phyloP scores from a whole-genome alignment of 257 asterid genomes.

The Solanum gracilifrons region DNA sequence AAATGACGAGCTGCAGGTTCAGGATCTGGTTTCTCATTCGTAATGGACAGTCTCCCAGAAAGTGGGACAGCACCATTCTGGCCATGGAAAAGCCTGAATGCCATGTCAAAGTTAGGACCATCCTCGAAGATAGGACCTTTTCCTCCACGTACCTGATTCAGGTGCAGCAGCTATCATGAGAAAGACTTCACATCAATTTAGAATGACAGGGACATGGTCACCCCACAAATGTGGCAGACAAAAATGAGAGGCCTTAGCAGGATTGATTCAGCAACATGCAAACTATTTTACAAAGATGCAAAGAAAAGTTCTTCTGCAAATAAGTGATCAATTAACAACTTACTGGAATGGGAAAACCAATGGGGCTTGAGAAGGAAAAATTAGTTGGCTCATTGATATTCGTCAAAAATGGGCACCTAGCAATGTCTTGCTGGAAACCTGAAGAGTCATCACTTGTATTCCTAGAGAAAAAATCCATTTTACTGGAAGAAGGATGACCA shows the following conservation, averaged over 20 bases:
- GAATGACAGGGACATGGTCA: background rate
- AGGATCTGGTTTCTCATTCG: conserved; percentile 30
- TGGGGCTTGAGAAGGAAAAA: conserved; percentile 60
- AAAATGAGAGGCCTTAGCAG: background rate
- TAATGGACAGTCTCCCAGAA: conserved; percentile 38
- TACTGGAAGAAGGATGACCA: conserved; percentile 27
- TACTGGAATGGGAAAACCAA: conserved; percentile 53
- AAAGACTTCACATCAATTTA: background rate
- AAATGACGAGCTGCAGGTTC: conserved; percentile 45
- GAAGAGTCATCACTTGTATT: conserved; percentile 44
- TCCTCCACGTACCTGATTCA: conserved; percentile 39
- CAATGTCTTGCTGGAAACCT: conserved; percentile 39
- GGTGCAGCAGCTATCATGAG: background rate
- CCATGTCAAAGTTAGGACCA: conserved; percentile 83
- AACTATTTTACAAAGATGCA: background rate
- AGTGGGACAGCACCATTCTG: conserved; percentile 90
- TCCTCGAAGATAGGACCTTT: conserved; percentile 96
- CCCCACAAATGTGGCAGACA: background rate
- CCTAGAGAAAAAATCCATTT: conserved; percentile 61
- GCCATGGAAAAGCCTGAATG: conserved; percentile 92
- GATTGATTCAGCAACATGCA: background rate
- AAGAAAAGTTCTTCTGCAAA: background rate
- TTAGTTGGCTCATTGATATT: conserved; percentile 85
- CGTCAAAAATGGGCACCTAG: conserved; percentile 83
- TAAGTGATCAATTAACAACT: conserved; percentile 7